Evolutionary conservation across 345 rosid genomes (phyloP).

Genomic region (Hypericum perforatum): DNA sequence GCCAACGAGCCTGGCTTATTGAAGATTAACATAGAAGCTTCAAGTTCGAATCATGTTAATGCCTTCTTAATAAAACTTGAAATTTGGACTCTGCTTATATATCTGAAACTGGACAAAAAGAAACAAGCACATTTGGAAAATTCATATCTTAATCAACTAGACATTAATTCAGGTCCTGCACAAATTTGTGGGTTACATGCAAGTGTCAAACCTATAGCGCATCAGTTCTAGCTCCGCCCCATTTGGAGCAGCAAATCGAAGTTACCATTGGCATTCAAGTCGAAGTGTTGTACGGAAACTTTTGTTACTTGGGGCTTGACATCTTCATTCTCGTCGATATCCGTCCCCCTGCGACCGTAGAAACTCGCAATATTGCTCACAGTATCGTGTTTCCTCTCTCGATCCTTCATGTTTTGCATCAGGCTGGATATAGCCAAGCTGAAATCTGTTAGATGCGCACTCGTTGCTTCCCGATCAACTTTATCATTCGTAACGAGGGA

Average conservation of each 20-base stretch:
- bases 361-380: constrained; percentile 14
- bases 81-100: too few species aligned
- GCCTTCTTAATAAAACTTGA: too few species aligned
- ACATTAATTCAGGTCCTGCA: too few species aligned
- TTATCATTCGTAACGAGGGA: constrained; percentile 16
- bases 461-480: constrained; percentile 20
- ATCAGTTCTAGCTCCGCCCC: constrained; percentile 30
- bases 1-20: too few species aligned
- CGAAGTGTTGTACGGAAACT: constrained; percentile 28
- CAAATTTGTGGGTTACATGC: too few species aligned
- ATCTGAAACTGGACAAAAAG: too few species aligned
- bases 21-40: too few species aligned
- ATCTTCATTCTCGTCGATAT: constrained; percentile 11
- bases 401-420: constrained; percentile 20
- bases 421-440: constrained; percentile 38
- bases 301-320: constrained; percentile 27
- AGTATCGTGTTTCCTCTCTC: constrained; percentile 18
- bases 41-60: too few species aligned
- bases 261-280: constrained; percentile 43
- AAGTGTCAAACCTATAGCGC: too few species aligned
- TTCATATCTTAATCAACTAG: too few species aligned
- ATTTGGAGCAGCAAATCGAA: constrained; percentile 33
- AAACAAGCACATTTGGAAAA: too few species aligned
- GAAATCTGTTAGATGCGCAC: constrained; percentile 32
- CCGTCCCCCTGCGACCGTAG: constrained; percentile 17